Evolutionary conservation across 805 yeast genomes (phyloP).

Genomic region (Zygosaccharomyces kombuchaensis): DNA sequence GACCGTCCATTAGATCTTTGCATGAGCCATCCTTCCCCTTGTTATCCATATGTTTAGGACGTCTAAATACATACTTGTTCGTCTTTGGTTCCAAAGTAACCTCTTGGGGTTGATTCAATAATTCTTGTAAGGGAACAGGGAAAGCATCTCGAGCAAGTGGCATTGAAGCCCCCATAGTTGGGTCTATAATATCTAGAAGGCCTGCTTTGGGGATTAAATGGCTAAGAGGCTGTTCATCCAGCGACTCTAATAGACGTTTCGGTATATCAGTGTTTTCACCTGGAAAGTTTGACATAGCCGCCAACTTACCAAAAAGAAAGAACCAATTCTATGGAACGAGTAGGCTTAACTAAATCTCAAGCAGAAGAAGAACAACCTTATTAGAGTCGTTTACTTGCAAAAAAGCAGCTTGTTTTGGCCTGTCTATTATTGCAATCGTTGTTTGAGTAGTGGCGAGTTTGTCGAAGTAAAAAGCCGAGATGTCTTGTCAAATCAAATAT

Average conservation of each 20-base stretch:
- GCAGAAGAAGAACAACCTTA: background rate
- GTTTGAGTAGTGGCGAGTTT: conserved; percentile 1
- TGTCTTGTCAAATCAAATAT: background rate
- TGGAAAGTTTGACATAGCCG: conserved; percentile 33
- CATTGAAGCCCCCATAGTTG: conserved; percentile 11
- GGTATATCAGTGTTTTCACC: conserved; percentile 29
- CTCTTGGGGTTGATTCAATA: conserved; percentile 1
- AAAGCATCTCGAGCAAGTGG: conserved; percentile 9
- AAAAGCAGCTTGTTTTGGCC: background rate
- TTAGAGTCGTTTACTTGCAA: background rate
- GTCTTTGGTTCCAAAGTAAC: conserved; percentile 6
- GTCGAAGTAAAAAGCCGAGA: background rate
- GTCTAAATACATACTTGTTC: conserved; percentile 15
- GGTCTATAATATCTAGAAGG: conserved; percentile 16
- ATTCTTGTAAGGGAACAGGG: conserved; percentile 4
- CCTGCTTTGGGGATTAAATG: conserved; percentile 31
- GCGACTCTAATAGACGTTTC: conserved; percentile 25
- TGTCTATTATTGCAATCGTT: background rate
- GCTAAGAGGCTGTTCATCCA: conserved; percentile 26
- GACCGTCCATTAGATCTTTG: conserved; percentile 14
- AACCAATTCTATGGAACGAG: background rate
- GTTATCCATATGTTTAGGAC: conserved; percentile 13
- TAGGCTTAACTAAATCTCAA: background rate
- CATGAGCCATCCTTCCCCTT: background rate
- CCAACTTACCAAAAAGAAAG: conserved; percentile 12